Base-by-base conservation (phyloP, 106 monocot species). In the Acanthochlamys bracteata region DNA sequence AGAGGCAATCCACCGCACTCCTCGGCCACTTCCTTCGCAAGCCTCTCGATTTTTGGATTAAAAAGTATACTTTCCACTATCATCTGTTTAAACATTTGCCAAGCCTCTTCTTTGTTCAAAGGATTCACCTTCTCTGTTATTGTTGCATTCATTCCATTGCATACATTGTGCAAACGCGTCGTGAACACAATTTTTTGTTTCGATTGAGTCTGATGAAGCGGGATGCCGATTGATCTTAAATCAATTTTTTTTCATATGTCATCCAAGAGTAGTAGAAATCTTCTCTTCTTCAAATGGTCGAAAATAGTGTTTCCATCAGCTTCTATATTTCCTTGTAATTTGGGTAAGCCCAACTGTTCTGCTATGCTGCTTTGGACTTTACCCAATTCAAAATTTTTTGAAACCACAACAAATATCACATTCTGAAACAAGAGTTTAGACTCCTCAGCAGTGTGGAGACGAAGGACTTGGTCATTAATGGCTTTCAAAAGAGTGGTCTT, bases 1-100 rank as follows among this genome's bases (percentile, higher is more conserved):
- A 76, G 58, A 7, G 76, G 70, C 57, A 70, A 42, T n/a, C 76
- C 70, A 16, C 58, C 24, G 43, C 70, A 70, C 52, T 70, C 75
- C 20, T 64, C 49, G 0, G 64, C 69, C 20, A 75, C 39, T 17
- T 63, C 27, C 15, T 41, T 23, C 3, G 75, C 75, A 11, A 75
- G 43, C 4, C 3, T n/a, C 39, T 3, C 12, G 13, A 75, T 69
- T 22, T 22, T 8, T 39, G 19, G 4, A 69, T 63, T 20, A 0
- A 55, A 69, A n/a, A 10, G 21, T 0, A 64, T 55, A 60, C 2
- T 20, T 0, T 67, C 67, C 12, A 42, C 64, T 19, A 43, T 33
- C 13, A 27, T 69, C 13, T 27, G 25, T 46, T 46, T 20, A 15
- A 75, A 75, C 15, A 68, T 51, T 8, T 26, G 10, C 67, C 68